Evolutionary conservation across 169 alveolate species (phyloP), one percentile per base, ranked within the genome.

Genomic region (Plasmodium sp.): DNA sequence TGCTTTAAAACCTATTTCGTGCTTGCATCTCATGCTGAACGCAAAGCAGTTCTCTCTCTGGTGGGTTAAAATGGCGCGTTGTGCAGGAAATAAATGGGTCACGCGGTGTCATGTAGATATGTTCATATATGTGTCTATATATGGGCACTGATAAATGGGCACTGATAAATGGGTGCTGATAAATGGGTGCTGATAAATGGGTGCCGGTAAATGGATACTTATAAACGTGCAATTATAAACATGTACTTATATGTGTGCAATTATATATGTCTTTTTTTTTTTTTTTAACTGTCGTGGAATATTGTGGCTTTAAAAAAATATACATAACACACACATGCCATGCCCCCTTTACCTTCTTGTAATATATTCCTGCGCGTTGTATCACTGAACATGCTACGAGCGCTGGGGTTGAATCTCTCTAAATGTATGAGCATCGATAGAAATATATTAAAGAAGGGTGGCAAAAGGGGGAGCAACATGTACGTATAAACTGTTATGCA

Each of bases 351-450:
- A 7, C 39, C 41, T 82, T 82, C 90, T 82, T 82, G 56, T 82
- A 82, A 82, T 58, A 82, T 58, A 82, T 58, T 82, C 43, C 41
- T 34, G 90, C 90, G 90, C 90, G 39, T 14, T 33, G 43, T 31
- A 82, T 31, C 72, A 16, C 90, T 56, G 12, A 56, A 82, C 31
- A 82, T 16, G 90, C 18, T 18, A 54, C 18, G 58, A 5, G 54
- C 90, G 80, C 90, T 22, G 12, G 39, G 72, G 80, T 51, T 41
- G 74, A 80, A 82, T 54, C 36, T 16, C 80, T 22, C 72, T 22
- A 12, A 54, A 54, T 82, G 90, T 56, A 82, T 82, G 80, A 56
- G 80, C 54, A 41, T 36, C 62, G 72, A 82, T 39, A 43, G 33
- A 72, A 83, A 58, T 83, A 83, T 83, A 83, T 83, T 83, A 83